Evolutionary conservation across 2,329 filamentous ascomycete species (phyloP), one percentile per base, ranked within the genome.

Genomic region (Fusarium globosum): DNA sequence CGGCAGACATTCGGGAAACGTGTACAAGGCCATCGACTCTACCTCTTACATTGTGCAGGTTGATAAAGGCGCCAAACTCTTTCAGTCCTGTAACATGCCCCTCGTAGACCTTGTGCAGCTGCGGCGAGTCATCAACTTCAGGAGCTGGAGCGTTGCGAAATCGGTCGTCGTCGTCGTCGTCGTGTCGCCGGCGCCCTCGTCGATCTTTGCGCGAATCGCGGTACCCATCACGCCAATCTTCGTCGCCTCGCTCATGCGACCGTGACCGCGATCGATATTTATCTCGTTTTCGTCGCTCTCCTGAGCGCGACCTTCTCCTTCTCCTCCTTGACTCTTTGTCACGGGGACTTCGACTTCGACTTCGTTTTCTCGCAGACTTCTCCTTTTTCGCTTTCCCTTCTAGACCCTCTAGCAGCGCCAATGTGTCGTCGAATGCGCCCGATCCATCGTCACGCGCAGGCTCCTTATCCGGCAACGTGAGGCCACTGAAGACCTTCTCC

Each of bases 51-150:
- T 95, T 93, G 74, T 92, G 89, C n/a, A 99, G 81, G 76, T 97
- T 97, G 65, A 98, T 95, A 82, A 99, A 99, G 1, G 92, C 95
- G 16, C 96, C 96, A 83, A 98, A 99, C 70, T 98, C 94, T 78
- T 98, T 98, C 61, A 99, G 87, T 0, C 95, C 95, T 0, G 94
- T 98, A 20, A 98, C 94, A 78, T 92, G 91, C 3, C 96, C 96
- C 71, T 94, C 89, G 79, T 99, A 99, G 5, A 98, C 85, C 80
- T 99, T 99, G 86, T 92, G 91, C 12, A 97, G 83, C 39, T 95
- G 86, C 0, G 96, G 95, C 46, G 89, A 83, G 59, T 97, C 93
- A 81, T 99, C 96, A 15, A 97, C 80, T 77, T 97, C 94, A 4
- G 88, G 89, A 4, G 89, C 88, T 0, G 93, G 93, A 1, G 90